Evolutionary conservation across 176 grass and related monocot species (phyloP), one percentile per base, ranked within the genome.

Genomic region (Lolium perenne): DNA sequence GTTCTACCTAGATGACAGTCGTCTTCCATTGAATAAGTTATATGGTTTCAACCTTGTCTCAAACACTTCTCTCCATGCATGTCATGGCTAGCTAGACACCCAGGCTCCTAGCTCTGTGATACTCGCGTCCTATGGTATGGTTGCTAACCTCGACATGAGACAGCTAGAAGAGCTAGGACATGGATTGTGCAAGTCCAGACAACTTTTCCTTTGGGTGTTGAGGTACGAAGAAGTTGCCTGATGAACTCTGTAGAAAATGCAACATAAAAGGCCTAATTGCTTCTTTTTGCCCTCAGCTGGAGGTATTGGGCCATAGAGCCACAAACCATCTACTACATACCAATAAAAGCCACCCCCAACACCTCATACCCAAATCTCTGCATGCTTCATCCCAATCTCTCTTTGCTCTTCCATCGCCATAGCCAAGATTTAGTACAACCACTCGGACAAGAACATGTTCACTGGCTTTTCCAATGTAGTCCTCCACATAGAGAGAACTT

Each of bases 41-140:
- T 87, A 91, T 21, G 89, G 76, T 15, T 91, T 91, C 57, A 58
- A 84, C 38, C 18, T 84, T 1, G 80, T 49, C 75, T 7, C 46
- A 0, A 63, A 16, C 25, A 9, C 35, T 10, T 4, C 29, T 35
- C 32, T 35, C 20, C 71, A 0, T 91, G 80, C 67, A 11, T 50
- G 10, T 6, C 6, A 1, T 91, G 80, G 84, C 66, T 35, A 35
- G 32, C 32, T 87, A 3, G 45, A 84, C 8, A 26, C 22, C 17
- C 82, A 83, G 29, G 2, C 29, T 8, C 21, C 80, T 17, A 3
- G 26, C n/a, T 86, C 84, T 1, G 80, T 83, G 22, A 29, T 90
- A 6, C 82, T 79, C 1, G 89, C 81, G 0, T 87, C 84, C 10
- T 91, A 80, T 8, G 85, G 89, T 2, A 91, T 80, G 25, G 59